Percentiles rank a stretch among this genome's conserved stretches.
Conservation (phyloP, 371 early-diverging fungal genomes). For the Chytridium lagenaria region DNA sequence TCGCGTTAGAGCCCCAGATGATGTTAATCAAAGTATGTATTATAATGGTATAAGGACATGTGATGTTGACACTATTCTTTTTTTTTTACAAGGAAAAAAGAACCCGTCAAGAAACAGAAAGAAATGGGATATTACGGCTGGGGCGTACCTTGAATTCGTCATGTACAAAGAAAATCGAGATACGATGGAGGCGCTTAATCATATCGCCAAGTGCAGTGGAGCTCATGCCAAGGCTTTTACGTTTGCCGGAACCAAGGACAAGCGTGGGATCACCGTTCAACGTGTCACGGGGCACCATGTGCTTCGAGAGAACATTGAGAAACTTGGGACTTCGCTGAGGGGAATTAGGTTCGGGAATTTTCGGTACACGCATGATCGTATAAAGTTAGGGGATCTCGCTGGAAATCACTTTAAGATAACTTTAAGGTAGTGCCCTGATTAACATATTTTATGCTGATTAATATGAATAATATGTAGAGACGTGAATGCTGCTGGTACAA, state of each 20-base stretch:
- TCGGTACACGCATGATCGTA: conserved; percentile 64
- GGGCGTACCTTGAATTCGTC: conserved; percentile 80
- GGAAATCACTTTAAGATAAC: conserved; percentile 92
- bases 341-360: conserved; percentile 77
- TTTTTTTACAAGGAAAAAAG: not conserved
- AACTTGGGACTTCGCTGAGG: conserved; percentile 64
- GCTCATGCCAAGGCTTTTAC: conserved; percentile 65
- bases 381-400: conserved; percentile 80
- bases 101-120: conserved; percentile 19
- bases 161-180: conserved; percentile 91
- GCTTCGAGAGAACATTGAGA: conserved; percentile 63
- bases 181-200: conserved; percentile 78
- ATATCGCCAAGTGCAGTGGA: conserved; percentile 61
- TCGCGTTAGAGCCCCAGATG: conserved; percentile 17
- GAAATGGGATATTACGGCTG: conserved; percentile 59
- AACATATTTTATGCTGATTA: no score
- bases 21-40: no score
- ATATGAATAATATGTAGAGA: not conserved
- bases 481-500: not conserved
- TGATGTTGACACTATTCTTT: no score
- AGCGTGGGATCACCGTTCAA: conserved; percentile 94
- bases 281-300: conserved; percentile 76
- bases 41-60: no score
- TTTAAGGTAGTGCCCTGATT: conserved; percentile 60
- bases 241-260: conserved; percentile 99